phyloP scores from a whole-genome alignment of 176 grass and related monocot genomes.

The Saccharum spontaneum region DNA sequence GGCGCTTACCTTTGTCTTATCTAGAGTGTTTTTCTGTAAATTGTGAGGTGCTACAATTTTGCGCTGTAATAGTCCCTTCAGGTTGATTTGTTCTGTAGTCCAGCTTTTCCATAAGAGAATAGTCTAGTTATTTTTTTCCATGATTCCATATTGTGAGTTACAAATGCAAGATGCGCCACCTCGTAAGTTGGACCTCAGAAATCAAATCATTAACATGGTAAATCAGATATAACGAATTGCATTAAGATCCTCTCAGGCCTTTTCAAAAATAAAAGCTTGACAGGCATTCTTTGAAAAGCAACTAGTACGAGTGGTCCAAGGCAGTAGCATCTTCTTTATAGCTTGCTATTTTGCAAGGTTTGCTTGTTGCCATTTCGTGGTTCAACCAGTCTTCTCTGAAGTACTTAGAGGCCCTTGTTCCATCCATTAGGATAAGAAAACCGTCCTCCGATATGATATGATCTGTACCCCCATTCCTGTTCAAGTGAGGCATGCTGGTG shows the following conservation, averaged over 20 bases:
- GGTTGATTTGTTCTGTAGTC: not conserved
- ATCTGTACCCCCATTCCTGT: constrained; percentile 26
- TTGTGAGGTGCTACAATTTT: not conserved
- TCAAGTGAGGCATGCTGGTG: constrained; percentile 38
- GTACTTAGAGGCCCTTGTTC: constrained; percentile 26
- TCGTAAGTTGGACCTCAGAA: not conserved
- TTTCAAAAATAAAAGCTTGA: constrained; percentile 27
- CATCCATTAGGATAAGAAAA: constrained; percentile 34
- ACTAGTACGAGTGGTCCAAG: constrained; percentile 18
- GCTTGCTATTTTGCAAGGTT: constrained; percentile 24
- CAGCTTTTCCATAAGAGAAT: constrained; percentile 1
- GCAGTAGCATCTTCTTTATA: constrained; percentile 5
- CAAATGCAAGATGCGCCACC: not conserved
- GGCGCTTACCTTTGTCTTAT: not conserved
- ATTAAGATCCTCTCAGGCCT: constrained; percentile 8
- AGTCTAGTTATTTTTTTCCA: not conserved
- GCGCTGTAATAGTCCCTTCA: not conserved
- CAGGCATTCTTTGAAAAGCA: constrained; percentile 21
- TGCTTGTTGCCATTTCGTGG: constrained; percentile 33
- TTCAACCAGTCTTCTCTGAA: constrained; percentile 30
- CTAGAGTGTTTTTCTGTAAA: not conserved
- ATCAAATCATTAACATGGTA: constrained; percentile 13
- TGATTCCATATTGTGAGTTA: not conserved
- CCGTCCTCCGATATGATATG: not conserved
- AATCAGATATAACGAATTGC: constrained; percentile 24